phyloP scores from a whole-genome alignment of 805 yeast species.

The Hanseniaspora guilliermondii region DNA sequence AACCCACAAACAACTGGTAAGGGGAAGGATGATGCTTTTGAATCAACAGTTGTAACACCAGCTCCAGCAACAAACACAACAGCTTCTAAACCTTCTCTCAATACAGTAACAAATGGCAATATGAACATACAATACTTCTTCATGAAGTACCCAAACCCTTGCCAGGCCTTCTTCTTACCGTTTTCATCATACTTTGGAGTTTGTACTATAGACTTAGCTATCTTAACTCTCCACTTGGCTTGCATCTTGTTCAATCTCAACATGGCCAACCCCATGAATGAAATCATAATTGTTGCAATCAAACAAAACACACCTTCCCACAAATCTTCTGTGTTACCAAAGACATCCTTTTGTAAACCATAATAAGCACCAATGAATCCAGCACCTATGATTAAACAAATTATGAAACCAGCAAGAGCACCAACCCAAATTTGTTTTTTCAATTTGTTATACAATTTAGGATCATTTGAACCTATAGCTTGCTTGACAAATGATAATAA shows the following conservation, averaged over 20 bases:
- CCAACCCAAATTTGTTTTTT: slow-evolving; percentile 84
- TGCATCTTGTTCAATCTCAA: slow-evolving; percentile 91
- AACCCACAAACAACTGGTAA: slow-evolving; percentile 85
- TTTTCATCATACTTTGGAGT: slow-evolving; percentile 37
- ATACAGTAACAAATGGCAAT: slow-evolving; percentile 77
- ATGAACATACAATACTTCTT: slow-evolving; percentile 80
- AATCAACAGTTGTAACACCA: slow-evolving; percentile 46
- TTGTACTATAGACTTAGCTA: slow-evolving; percentile 69
- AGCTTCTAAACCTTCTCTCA: slow-evolving; percentile 96
- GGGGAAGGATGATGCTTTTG: slow-evolving; percentile 68
- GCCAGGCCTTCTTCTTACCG: slow-evolving; percentile 27
- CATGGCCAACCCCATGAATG: slow-evolving; percentile 94
- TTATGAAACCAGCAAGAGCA: slow-evolving; percentile 52
- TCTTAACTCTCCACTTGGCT: slow-evolving; percentile 91
- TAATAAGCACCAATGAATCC: slow-evolving; percentile 93
- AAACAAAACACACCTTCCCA: slow-evolving; percentile 96
- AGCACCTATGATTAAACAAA: slow-evolving; percentile 78
- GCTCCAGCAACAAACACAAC: slow-evolving; percentile 95
- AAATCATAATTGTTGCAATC: slow-evolving; percentile 78
- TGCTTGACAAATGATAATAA: slow-evolving; percentile 83
- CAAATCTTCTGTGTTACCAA: slow-evolving; percentile 77
- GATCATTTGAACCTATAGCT: slow-evolving; percentile 52
- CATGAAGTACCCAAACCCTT: slow-evolving; percentile 36
- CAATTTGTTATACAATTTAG: slow-evolving; percentile 45
- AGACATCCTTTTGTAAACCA: slow-evolving; percentile 64